Evolutionary conservation across 2,329 filamentous ascomycete species (phyloP).

Genomic region (Orbilia oligospora): DNA sequence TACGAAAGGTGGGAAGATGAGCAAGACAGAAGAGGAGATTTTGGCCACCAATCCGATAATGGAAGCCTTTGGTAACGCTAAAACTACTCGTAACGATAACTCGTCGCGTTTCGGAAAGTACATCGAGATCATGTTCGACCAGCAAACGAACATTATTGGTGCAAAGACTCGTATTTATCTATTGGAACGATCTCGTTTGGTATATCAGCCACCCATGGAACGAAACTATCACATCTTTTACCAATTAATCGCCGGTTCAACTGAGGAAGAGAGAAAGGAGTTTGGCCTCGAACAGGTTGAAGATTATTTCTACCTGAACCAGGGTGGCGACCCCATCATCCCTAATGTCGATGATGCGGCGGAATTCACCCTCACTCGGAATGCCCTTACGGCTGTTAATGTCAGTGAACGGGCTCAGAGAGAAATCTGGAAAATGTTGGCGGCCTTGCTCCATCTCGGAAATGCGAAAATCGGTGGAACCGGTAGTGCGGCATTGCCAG

Average conservation of each 20-base stretch:
- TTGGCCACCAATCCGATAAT: conserved; percentile 98
- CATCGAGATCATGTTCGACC: conserved; percentile 99
- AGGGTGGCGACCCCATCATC: conserved; percentile 90
- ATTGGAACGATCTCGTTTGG: conserved; percentile 92
- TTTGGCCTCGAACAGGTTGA: conserved; percentile 85
- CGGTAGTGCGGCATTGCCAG: conserved; percentile 81
- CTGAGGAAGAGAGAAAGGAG: conserved; percentile 84
- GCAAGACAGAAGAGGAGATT: conserved; percentile 98
- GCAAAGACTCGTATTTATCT: conserved; percentile 97
- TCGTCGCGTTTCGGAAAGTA: conserved; percentile 99
- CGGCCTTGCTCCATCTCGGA: conserved; percentile 91
- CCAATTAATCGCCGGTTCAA: conserved; percentile 92
- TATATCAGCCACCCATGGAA: conserved; percentile 97
- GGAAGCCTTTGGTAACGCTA: conserved; percentile 99
- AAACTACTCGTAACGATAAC: conserved; percentile 99
- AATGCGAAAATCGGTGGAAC: conserved; percentile 96
- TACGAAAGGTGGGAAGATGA: conserved; percentile 86
- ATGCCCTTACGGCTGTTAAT: conserved; percentile 88
- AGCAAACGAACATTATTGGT: conserved; percentile 94
- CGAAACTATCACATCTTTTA: conserved; percentile 99
- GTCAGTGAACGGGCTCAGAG: conserved; percentile 80
- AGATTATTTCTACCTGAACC: conserved; percentile 95
- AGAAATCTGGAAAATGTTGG: conserved; percentile 90
- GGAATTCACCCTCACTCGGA: conserved; percentile 89
- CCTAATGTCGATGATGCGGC: conserved; percentile 96